phyloP scores from a whole-genome alignment of 177 flowering plant species.

The Telopea speciosissima region DNA sequence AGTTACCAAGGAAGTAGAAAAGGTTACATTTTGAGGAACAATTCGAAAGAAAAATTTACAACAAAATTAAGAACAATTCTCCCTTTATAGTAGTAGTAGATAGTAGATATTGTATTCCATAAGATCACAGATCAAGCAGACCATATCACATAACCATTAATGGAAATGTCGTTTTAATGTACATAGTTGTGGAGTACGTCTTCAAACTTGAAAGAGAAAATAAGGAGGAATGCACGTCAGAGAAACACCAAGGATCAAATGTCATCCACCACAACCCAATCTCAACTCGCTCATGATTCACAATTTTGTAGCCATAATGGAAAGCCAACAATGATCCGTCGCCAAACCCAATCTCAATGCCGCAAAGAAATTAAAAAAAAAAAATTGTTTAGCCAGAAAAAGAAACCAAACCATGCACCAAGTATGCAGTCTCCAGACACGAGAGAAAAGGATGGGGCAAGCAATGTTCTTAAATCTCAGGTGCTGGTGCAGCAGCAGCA shows the following conservation, averaged over 20 bases:
- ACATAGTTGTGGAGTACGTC: not conserved
- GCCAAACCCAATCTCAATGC: not conserved
- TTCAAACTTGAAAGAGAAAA: not conserved
- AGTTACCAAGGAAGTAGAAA: no score
- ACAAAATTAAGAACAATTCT: no score
- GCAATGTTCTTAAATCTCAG: conserved; percentile 10
- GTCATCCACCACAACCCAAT: not conserved
- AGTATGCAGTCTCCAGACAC: conserved; percentile 3
- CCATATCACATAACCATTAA: not conserved
- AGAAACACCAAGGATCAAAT: not conserved
- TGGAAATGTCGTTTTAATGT: not conserved
- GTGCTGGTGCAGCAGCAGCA: conserved; percentile 34
- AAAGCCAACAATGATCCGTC: not conserved
- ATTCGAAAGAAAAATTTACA: no score
- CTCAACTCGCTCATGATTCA: not conserved
- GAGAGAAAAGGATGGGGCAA: not conserved
- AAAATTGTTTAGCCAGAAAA: not conserved
- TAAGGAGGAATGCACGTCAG: not conserved
- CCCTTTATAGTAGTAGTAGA: no score
- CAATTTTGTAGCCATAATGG: not conserved
- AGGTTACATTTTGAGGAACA: no score
- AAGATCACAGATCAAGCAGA: not conserved
- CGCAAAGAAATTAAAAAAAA: not conserved
- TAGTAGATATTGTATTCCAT: no score
- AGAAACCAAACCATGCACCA: not conserved